A percentile compares a stretch with the other conserved stretches of the same genome.
phyloP scores from a whole-genome alignment of 75 land plant genomes.

The Cupressus sempervirens region DNA sequence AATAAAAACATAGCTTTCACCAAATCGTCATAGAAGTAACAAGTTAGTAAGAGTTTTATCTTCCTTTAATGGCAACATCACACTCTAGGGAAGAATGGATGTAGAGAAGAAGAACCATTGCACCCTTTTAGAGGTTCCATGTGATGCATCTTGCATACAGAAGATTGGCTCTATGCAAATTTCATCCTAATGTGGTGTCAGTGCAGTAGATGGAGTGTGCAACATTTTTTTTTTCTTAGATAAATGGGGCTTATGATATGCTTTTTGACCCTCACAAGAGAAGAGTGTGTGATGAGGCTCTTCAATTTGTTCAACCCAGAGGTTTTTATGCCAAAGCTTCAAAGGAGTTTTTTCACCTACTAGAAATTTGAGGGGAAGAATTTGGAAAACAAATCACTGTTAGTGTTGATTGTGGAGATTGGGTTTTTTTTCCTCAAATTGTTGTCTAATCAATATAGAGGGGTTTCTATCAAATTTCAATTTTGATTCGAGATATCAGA shows the following conservation, averaged over 20 bases:
- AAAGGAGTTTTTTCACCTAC: neutral
- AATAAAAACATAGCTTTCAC: too few species aligned
- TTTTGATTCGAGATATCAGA: too few species aligned
- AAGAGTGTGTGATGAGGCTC: constrained; percentile 3
- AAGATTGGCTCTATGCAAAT: constrained; percentile 12
- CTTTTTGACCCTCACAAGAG: constrained; percentile 18
- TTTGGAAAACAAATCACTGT: constrained; percentile 23
- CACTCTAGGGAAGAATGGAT: neutral
- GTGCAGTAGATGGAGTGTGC: constrained; percentile 13
- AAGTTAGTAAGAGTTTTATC: neutral
- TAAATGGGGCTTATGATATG: constrained; percentile 12
- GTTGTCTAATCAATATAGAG: too few species aligned
- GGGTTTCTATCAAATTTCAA: too few species aligned
- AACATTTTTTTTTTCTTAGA: constrained; percentile 11
- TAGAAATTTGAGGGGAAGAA: neutral
- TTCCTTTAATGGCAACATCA: neutral
- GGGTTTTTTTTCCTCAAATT: too few species aligned
- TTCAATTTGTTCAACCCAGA: neutral
- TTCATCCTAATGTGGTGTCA: constrained; percentile 8
- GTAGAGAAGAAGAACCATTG: neutral
- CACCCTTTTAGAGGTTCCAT: neutral
- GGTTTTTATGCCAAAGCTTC: neutral
- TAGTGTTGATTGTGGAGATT: neutral
- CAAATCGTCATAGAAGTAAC: neutral
- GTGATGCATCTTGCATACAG: constrained; percentile 16